Evolutionary conservation across 2,329 filamentous ascomycete species (phyloP), one percentile per base, ranked within the genome.

Genomic region (Dendryphion nanum): DNA sequence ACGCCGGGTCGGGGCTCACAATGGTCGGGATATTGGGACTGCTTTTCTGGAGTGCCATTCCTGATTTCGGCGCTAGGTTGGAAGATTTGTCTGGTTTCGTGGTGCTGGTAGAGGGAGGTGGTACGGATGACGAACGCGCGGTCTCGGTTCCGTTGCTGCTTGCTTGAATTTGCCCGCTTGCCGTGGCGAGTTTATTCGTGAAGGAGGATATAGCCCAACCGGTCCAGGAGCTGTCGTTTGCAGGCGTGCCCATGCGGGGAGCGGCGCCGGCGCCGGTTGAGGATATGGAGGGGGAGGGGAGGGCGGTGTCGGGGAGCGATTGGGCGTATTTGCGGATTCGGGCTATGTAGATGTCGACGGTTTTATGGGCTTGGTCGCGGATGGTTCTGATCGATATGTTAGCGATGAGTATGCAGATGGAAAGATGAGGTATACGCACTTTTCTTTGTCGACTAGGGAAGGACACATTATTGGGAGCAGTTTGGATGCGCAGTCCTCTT

Each of bases 181-280:
- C 89, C 0, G 86, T 70, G 2, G 88, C 83, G 10, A 97, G 65
- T 57, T 95, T 96, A 67, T 97, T 97, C 2, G 93, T 97, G 61
- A 98, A 98, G 1, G 89, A 96, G 0, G 93, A 97, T 38, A 98
- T 96, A 1, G 93, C 93, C 93, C 93, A 98, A 10, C 93, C 93
- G 1, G 93, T 82, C 93, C 93, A 97, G 3, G 82, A 82, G 37
- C 48, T 64, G 28, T 83, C 77, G 26, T 76, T 79, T 43, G 89
- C 85, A 2, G 89, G 83, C 1, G 86, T 93, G 45, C 84, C 83
- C 75, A 95, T 93, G 21, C 88, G 80, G 1, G 87, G 84, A 1
- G 78, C 76, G 28, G 69, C 64, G 50, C 45, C 44, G 10, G 23
- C 10, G 2, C 23, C 23, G 10, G 23, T 10, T 10, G 23, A 8